Evolutionary conservation across 1,284 basidiomycete genomes (phyloP), one percentile per base, ranked within the genome.

Genomic region (Heterobasidion parviporum): DNA sequence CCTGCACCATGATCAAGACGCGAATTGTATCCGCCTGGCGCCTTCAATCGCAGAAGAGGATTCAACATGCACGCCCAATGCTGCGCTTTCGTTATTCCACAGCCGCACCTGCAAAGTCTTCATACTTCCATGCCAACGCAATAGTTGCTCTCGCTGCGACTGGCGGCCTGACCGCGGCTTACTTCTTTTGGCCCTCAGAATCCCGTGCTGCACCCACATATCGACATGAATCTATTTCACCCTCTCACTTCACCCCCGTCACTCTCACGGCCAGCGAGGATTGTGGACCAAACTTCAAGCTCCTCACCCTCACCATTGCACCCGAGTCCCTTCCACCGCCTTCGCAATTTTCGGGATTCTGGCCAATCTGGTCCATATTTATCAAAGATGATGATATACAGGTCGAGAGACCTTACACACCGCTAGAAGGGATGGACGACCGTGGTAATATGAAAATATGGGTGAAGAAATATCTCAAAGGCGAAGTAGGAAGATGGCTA

Each of bases 341-440:
- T 18, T 54, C 54, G 8, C 43, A 65, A 6, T 53, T 62, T 9
- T 52, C 61, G 6, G 54, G 59, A 3, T 67, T 69, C 33, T 59
- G 66, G 44, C 76, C 87, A 5, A 81, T 92, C 57, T 90, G 84
- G 80, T 87, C 87, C 34, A 70, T 94, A 16, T 92, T 79, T 66
- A 76, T 93, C 65, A 92, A 92, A 63, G 89, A 94, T 64, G 86
- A 87, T 59, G 90, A 91, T 61, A 88, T 94, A 18, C 91, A 93
- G 68, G 88, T 93, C n/a, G 90, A 94, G 65, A 71, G 91, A 52
- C 83, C 89, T 3, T 94, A 92, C 65, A 94, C 92, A 5, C 89
- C 90, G 0, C 69, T 92, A 45, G 76, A 83, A 60, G 85, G 88
- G 12, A 72, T 90, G 20, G 83, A 87, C 56, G 67, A 75, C 57